Evolutionary conservation across 208 protist genomes (phyloP).

Genomic region (Angomonas ambiguus): DNA sequence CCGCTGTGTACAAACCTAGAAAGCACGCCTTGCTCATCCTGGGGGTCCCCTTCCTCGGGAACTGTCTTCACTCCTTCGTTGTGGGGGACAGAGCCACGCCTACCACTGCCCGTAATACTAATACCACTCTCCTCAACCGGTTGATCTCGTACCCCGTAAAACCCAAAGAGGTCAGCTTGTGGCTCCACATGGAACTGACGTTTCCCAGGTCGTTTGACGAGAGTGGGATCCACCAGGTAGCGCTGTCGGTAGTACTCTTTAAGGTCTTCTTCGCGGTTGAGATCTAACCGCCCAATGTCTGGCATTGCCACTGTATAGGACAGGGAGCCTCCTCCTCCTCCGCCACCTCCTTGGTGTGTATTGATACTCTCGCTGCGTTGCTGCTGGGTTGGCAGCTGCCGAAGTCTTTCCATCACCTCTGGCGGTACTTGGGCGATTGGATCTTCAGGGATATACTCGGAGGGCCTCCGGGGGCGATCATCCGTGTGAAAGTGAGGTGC

Average conservation of each 20-base stretch:
- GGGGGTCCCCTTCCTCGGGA: background rate
- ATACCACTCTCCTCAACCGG: conserved; percentile 21
- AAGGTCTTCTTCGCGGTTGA: conserved; percentile 47
- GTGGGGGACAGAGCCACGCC: background rate
- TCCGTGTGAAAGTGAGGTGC: background rate
- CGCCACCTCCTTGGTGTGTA: background rate
- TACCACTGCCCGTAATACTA: background rate
- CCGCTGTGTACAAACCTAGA: conserved; percentile 10
- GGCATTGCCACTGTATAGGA: background rate
- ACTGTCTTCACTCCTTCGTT: conserved; percentile 10
- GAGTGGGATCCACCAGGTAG: conserved; percentile 49
- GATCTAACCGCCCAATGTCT: conserved; percentile 34
- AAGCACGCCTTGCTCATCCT: background rate
- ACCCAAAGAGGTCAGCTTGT: conserved; percentile 45
- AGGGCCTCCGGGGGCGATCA: background rate
- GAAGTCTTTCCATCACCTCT: conserved; percentile 17
- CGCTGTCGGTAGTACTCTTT: conserved; percentile 57
- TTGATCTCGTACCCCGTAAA: conserved; percentile 25
- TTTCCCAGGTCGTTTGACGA: conserved; percentile 26
- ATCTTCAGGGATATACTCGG: background rate
- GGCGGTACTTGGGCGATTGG: conserved; percentile 18
- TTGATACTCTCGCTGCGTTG: background rate
- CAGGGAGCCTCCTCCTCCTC: conserved; percentile 1
- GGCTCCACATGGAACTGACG: conserved; percentile 38
- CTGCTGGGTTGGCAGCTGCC: conserved; percentile 8